phyloP scores from a whole-genome alignment of 2,329 filamentous ascomycete genomes.

The Albifimbria verrucaria region DNA sequence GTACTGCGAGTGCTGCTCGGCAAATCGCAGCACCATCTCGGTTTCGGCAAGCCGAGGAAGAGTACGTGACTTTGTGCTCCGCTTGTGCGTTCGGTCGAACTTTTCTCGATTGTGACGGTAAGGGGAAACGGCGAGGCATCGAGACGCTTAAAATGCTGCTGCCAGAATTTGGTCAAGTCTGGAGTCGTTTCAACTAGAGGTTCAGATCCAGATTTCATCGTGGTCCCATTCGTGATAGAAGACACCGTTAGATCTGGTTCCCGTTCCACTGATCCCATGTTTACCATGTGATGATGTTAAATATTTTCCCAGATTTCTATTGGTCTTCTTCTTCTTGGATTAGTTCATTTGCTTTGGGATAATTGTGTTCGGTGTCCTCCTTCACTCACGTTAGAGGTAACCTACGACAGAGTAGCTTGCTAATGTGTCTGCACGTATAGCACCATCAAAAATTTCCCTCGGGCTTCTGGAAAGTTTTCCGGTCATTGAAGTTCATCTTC shows the following conservation, averaged over 20 bases:
- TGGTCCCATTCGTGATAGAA: background rate
- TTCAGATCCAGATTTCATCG: no score
- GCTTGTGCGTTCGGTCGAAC: background rate
- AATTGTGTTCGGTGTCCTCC: no score
- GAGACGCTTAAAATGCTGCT: background rate
- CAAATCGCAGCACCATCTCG: background rate
- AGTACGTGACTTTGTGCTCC: background rate
- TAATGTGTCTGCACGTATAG: no score
- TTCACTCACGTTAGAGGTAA: no score
- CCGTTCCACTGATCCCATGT: background rate
- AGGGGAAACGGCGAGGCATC: background rate
- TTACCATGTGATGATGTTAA: background rate
- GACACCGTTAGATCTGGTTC: background rate
- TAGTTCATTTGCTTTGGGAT: no score
- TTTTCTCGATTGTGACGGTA: background rate
- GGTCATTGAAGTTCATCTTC: no score
- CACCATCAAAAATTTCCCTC: no score
- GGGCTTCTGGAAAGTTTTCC: no score
- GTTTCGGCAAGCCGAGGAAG: background rate
- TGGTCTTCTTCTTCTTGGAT: background rate
- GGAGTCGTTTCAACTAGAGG: background rate
- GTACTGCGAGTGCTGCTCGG: background rate
- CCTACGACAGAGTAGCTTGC: no score
- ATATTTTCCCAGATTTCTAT: background rate
- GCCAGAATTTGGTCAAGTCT: background rate